Evolutionary conservation across 495 filamentous ascomycete genomes (phyloP).

Genomic region (Extremus antarcticus): DNA sequence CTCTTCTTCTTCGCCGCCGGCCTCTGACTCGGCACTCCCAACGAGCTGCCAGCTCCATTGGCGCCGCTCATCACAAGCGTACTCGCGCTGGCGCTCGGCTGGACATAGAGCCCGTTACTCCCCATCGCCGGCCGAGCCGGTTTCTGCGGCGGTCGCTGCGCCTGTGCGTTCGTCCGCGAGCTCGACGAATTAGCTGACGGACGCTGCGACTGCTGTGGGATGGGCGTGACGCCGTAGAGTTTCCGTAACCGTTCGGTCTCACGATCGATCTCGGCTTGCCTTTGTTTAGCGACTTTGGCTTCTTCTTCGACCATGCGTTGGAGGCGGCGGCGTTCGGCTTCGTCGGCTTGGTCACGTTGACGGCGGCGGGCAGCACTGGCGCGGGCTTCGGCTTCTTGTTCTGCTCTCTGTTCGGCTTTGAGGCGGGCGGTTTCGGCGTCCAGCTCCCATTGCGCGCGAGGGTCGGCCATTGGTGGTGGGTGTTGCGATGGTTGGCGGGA

Average conservation of each 20-base stretch:
- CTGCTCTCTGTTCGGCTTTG: conserved; percentile 38
- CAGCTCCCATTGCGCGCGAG: conserved; percentile 45
- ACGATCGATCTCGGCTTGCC: conserved; percentile 62
- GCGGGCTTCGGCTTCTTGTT: conserved; percentile 33
- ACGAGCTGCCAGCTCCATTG: conserved; percentile 1
- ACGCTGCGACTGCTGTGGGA: conserved; percentile 2
- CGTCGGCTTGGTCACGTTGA: conserved; percentile 43
- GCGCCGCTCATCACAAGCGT: conserved; percentile 14
- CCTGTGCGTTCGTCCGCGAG: neutral
- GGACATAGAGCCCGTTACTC: conserved; percentile 17
- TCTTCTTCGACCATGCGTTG: conserved; percentile 72
- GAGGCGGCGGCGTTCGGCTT: conserved; percentile 55
- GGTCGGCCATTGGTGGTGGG: conserved; percentile 33
- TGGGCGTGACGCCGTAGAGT: conserved; percentile 52
- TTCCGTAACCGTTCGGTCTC: conserved; percentile 75
- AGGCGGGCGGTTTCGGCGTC: conserved; percentile 55
- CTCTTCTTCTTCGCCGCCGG: conserved; percentile 14
- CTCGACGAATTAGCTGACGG: neutral
- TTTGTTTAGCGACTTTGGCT: conserved; percentile 51
- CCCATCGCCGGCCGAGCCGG: conserved; percentile 7
- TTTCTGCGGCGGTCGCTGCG: conserved; percentile 7
- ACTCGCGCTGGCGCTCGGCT: conserved; percentile 15
- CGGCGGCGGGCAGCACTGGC: conserved; percentile 17
- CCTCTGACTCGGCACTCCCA: conserved; percentile 11
- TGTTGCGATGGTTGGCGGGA: conserved; percentile 3